Conservation (phyloP, 352 stramenopile species). For the Pythium volutum region DNA sequence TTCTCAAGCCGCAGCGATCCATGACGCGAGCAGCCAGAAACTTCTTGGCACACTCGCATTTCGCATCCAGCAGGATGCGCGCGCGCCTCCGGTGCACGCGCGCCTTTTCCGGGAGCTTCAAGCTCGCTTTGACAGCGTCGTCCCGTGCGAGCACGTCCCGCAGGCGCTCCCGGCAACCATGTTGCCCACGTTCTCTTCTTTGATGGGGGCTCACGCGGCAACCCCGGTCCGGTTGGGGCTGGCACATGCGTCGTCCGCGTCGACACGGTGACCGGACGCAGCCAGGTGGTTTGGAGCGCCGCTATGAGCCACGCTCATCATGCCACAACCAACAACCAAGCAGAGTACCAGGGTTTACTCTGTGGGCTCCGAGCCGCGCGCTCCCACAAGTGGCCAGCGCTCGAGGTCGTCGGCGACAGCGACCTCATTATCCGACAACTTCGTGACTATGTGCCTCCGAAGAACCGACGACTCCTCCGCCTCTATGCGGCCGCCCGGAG, state of each 20-base stretch:
- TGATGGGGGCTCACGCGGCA: slow-evolving; percentile 3
- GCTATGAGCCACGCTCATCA: background rate
- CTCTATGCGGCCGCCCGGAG: background rate
- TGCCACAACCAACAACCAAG: slow-evolving; percentile 10
- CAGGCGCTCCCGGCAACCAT: background rate
- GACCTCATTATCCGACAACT: slow-evolving; percentile 1
- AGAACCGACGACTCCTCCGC: background rate
- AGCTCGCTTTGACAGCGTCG: background rate
- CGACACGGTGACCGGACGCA: background rate
- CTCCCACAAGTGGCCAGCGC: background rate
- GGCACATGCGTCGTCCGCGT: background rate
- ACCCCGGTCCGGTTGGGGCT: background rate
- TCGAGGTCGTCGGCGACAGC: slow-evolving; percentile 10
- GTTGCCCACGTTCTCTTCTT: slow-evolving; percentile 6
- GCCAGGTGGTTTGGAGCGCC: background rate
- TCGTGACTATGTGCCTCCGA: background rate
- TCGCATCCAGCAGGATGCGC: background rate
- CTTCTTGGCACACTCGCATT: background rate
- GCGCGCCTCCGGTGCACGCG: background rate
- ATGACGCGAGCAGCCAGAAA: background rate
- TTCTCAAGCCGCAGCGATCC: background rate
- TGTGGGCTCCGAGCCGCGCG: background rate
- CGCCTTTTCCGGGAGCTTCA: background rate
- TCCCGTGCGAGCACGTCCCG: background rate
- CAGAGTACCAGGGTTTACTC: background rate